Base-by-base conservation (phyloP, 2,329 filamentous ascomycete species). In the Phoma sp. region DNA sequence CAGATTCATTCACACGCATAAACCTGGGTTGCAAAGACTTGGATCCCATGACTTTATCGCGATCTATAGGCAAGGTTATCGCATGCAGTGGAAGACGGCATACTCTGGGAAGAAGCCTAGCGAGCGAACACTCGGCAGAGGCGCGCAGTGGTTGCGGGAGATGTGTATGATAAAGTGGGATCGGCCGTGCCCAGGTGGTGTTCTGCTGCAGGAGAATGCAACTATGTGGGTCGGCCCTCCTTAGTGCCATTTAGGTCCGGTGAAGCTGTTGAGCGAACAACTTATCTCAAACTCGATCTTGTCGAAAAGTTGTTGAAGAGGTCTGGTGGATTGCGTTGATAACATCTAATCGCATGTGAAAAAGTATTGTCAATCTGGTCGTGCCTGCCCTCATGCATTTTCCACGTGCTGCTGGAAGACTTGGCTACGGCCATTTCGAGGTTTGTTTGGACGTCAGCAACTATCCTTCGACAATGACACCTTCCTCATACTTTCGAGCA, bases 231-330 rank as follows among this genome's bases (percentile, higher is more conserved):
- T 54, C 51, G 15, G 9, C 38, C 7, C 9, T 15, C 20, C 18
- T 43, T 54, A 49, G 51, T 28, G 23, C 28, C 26, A 15, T 15
- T 29, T 7, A n/a, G n/a, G 29, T 49, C 51, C 51, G 51, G 51
- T 54, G 51, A 54, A 48, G 15, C 26, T 34, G 38, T 48, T 29
- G 38, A 48, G 26, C 23, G 23, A 39, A 45, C 43, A 20, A 7
- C 12, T 38, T 38, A 42, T 33, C 20, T 40, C 33, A 12, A 28
- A 33, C 12, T 18, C 7, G 21, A 33, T 18, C 25, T 43, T 39
- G 29, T 17, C 33, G 6, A 15, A 18, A 17, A 37, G 7, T n/a
- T 29, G 12, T 11, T n/a, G 23, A 12, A 14, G 21, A 18, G 5
- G 15, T 17, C 28, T 23, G 2, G n/a, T 15, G 15, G 25, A n/a